These are phyloP conservation scores for Puccinia polysora DNA, from an alignment of 1,284 basidiomycete genomes.

Conservation along the genomic window DNA sequence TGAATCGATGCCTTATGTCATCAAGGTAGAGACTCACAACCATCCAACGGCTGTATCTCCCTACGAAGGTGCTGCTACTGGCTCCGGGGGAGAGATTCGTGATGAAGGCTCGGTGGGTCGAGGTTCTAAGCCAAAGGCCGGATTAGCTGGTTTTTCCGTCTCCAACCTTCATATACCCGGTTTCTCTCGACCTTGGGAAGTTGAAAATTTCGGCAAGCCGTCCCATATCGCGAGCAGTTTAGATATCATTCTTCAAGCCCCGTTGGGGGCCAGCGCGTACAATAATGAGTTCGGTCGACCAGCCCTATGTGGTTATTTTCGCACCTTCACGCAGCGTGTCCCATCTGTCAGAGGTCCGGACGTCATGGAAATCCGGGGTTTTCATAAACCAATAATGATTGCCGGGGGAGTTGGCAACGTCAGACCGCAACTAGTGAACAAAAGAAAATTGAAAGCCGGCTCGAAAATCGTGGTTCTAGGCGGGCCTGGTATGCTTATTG, in stretches of 20 bases:
- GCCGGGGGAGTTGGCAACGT: conserved; percentile 95
- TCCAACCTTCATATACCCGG: conserved; percentile 88
- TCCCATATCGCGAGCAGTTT: conserved; percentile 84
- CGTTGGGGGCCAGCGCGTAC: conserved; percentile 88
- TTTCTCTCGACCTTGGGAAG: conserved; percentile 84
- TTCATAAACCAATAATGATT: conserved; percentile 99
- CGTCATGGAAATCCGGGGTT: conserved; percentile 79
- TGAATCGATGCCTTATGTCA: conserved; percentile 81
- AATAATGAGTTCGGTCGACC: conserved; percentile 99
- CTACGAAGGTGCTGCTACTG: conserved; percentile 93
- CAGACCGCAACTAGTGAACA: conserved; percentile 70
- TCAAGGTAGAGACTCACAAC: conserved; percentile 99
- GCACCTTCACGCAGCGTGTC: conserved; percentile 51
- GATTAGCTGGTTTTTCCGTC: conserved; percentile 87
- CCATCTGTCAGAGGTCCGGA: conserved; percentile 77
- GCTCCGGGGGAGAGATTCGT: conserved; percentile 94
- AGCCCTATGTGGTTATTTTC: conserved; percentile 58
- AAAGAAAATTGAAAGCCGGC: conserved; percentile 68
- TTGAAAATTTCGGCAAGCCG: conserved; percentile 74
- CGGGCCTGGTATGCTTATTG: conserved; percentile 93
- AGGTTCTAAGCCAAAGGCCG: conserved; percentile 94
- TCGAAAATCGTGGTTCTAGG: conserved; percentile 91
- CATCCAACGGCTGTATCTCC: conserved; percentile 98
- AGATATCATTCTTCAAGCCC: conserved; percentile 96
- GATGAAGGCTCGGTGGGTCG: conserved; percentile 94